Evolutionary conservation across 176 grass and related monocot genomes (phyloP), one percentile per base, ranked within the genome.

Genomic region (Rhynchospora breviuscula): DNA sequence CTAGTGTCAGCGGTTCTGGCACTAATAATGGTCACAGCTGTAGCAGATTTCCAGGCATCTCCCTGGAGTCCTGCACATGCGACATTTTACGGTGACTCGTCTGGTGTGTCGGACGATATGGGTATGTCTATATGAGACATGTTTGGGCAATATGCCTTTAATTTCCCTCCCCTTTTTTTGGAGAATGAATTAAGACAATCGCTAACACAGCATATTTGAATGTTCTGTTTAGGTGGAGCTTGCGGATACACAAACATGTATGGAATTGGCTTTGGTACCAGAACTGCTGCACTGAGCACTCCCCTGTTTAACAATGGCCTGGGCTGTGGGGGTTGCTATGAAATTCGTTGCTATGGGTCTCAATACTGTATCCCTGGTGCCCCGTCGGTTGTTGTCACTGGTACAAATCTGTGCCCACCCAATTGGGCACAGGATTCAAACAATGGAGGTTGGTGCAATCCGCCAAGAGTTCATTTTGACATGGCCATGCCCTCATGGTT

Each of bases 401-500:
- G 84, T 22, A 97, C 94, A 73, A 97, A 97, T 85, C 85, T 97
- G 10, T 94, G 91, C 89, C 91, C 94, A 4, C 90, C 94, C 21
- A 92, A 97, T 80, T 87, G 85, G 87, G 33, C 69, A 18, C 60
- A 81, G 80, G 11, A 53, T 23, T 88, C 19, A 17, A 52, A 94
- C 81, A 25, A 83, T 17, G 94, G 94, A 2, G 94, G 94, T 0
- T 97, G 94, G 94, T 97, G 94, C 90, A 97, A 94, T 80, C 90
- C 92, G 0, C 92, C 94, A 1, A 84, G 90, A 0, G 40, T 76
- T 49, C 94, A 97, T 79, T 97, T 97, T 68, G 94, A 97, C 87
- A 14, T 94, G 88, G 86, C 92, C 0, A 90, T 90, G 17, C 94
- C 88, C 0, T 44, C 83, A 0, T 97, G 91, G 89, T 80, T 89